A percentile compares a stretch with the other conserved stretches of the same genome.
These are phyloP conservation scores for Schwanniomyces yamadae DNA, from an alignment of 805 yeast species.

Conservation along the genomic window DNA sequence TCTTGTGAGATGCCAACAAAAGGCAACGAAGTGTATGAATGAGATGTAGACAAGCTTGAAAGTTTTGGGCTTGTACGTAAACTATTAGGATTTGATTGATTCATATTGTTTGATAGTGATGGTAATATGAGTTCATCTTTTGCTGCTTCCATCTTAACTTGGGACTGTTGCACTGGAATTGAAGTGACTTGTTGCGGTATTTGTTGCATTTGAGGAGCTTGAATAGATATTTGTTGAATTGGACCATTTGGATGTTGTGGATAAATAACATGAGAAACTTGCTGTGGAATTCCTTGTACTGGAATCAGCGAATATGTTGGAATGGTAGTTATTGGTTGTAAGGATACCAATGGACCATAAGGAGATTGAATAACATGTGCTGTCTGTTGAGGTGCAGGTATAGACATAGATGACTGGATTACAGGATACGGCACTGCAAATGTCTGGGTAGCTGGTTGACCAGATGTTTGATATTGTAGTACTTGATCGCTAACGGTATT, in stretches of 20 bases:
- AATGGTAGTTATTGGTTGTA: conserved; percentile 16
- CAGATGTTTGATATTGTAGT: neutral
- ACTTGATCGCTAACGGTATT: conserved; percentile 1
- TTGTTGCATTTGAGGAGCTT: neutral
- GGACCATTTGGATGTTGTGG: conserved; percentile 4
- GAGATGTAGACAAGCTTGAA: conserved; percentile 1
- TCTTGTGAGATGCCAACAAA: no score
- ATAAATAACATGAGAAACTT: conserved; percentile 7
- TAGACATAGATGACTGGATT: conserved; percentile 11
- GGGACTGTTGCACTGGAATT: conserved; percentile 1
- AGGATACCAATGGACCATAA: conserved; percentile 26
- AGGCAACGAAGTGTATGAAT: conserved; percentile 4
- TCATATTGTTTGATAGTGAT: neutral
- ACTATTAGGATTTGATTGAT: neutral
- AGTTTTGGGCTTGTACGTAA: conserved; percentile 4
- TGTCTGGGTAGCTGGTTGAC: conserved; percentile 5
- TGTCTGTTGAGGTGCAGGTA: conserved; percentile 5
- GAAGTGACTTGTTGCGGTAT: conserved; percentile 1
- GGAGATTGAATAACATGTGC: conserved; percentile 23
- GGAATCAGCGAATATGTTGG: conserved; percentile 6
- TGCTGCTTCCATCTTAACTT: neutral
- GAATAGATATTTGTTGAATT: neutral
- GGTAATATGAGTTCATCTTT: conserved; percentile 1
- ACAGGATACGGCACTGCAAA: conserved; percentile 15
- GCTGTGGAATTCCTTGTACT: conserved; percentile 4